Conservation (phyloP, 139 green algal species). For the Chlorella sp. region DNA sequence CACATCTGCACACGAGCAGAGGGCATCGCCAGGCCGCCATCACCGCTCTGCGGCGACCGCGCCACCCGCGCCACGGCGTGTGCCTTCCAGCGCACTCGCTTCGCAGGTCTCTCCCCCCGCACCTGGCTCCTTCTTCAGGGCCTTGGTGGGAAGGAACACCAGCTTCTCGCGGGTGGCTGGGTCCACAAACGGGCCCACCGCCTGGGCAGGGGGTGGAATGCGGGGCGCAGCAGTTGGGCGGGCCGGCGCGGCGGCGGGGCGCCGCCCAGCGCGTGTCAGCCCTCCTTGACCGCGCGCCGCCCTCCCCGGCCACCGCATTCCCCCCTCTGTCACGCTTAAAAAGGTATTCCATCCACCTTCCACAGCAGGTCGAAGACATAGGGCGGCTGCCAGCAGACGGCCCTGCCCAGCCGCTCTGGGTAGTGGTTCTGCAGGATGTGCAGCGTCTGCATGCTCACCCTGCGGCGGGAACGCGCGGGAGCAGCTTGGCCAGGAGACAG, state of each 20-base stretch:
- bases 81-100: background rate
- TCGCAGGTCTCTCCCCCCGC: background rate
- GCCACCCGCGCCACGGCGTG: background rate
- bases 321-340: too few relatives aligned
- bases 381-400: conserved; percentile 75
- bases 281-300: too few relatives aligned
- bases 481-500: too few relatives aligned
- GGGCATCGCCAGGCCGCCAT: background rate
- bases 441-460: conserved; percentile 51
- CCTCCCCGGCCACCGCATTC: too few relatives aligned
- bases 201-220: too few relatives aligned
- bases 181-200: conserved; percentile 70
- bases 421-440: conserved; percentile 80
- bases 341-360: conserved; percentile 47
- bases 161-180: conserved; percentile 77
- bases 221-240: too few relatives aligned
- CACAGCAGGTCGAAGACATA: conserved; percentile 76
- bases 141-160: conserved; percentile 53
- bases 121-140: conserved; percentile 20
- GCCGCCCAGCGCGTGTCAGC: too few relatives aligned
- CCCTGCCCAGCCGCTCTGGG: conserved; percentile 77
- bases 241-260: too few relatives aligned
- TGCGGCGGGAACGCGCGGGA: too few relatives aligned
- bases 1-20: background rate
- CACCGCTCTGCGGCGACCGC: background rate